Evolutionary conservation across 148 eudicot genomes (phyloP), one percentile per base, ranked within the genome.

Genomic region (Rhododendron williamsianum): DNA sequence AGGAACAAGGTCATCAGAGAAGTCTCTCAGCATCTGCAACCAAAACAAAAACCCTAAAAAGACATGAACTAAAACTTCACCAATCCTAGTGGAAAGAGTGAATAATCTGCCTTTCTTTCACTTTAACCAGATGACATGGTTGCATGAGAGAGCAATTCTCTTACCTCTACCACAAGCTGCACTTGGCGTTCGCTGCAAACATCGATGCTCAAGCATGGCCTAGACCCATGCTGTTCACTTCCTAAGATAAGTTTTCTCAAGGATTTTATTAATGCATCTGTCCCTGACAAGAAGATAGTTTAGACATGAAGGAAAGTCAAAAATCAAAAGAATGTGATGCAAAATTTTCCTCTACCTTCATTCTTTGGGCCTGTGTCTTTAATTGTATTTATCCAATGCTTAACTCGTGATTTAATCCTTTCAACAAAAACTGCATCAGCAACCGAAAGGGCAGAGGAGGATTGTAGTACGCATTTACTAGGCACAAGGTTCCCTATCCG

Each of bases 101-200:
- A 30, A 80, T 81, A n/a, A 19, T 52, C 23, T 23, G 49, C 83
- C 69, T 27, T 81, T 56, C 36, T 8, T 81, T 52, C 76, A 16
- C 48, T 60, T 58, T 35, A 76, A 72, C 76, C 27, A 76, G 48
- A 76, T 52, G 71, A 6, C 6, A 41, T 51, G 41, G 48, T 49
- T 65, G 25, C 81, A 83, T 41, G 23, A 13, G 51, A 81, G 23
- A 78, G 83, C 74, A 82, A 23, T 67, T 63, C 65, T 88, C 41
- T 71, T 87, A 95, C 99, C 92, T 92, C 94, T 36, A 94, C 84
- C 43, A 86, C 91, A 86, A 97, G 98, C 87, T 92, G 96, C 86
- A 92, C 98, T 92, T 97, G 99, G 81, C 94, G 94, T 83, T 97
- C 99, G 87, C 96, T 97, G 89, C 98, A 95, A 54, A 97, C 94